Evolutionary conservation across 768 basidiomycete species (phyloP).

Genomic region (Galerina sulciceps): DNA sequence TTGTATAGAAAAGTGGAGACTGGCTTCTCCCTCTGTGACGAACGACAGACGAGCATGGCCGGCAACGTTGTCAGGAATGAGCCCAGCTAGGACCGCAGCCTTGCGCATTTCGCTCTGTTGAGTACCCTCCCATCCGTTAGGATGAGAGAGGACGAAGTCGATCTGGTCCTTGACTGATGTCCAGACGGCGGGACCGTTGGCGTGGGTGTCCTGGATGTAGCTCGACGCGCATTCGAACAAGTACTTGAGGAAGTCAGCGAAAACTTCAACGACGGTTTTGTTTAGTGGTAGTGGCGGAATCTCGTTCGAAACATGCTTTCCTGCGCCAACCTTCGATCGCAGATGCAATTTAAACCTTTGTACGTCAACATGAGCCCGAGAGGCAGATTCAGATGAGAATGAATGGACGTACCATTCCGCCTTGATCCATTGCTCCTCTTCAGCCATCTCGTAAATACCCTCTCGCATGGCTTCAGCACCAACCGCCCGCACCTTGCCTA

Average conservation of each 20-base stretch:
- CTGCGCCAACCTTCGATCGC: conserved; percentile 25
- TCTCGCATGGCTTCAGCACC: conserved; percentile 53
- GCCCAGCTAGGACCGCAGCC: conserved; percentile 44
- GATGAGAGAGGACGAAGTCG: conserved; percentile 49
- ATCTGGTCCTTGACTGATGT: conserved; percentile 40
- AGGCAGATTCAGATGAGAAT: neutral
- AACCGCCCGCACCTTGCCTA: conserved; percentile 41
- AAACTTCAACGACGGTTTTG: conserved; percentile 45
- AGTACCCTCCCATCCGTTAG: conserved; percentile 47
- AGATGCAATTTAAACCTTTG: conserved; percentile 39
- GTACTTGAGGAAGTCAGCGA: conserved; percentile 54
- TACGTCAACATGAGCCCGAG: neutral
- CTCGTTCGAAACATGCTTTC: conserved; percentile 31
- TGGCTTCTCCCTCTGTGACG: conserved; percentile 58
- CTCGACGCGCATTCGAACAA: conserved; percentile 43
- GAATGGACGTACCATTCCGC: conserved; percentile 47
- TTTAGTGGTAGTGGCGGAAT: conserved; percentile 46
- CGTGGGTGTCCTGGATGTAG: conserved; percentile 51
- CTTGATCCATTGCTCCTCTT: conserved; percentile 51
- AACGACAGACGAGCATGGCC: conserved; percentile 45
- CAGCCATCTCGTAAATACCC: conserved; percentile 41
- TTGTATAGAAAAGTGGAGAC: conserved; percentile 50
- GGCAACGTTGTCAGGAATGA: conserved; percentile 37
- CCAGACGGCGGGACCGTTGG: conserved; percentile 45
- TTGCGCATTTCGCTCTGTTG: conserved; percentile 48